Conservation (phyloP, 345 rosid genomes). For the Moricandia arvensis region DNA sequence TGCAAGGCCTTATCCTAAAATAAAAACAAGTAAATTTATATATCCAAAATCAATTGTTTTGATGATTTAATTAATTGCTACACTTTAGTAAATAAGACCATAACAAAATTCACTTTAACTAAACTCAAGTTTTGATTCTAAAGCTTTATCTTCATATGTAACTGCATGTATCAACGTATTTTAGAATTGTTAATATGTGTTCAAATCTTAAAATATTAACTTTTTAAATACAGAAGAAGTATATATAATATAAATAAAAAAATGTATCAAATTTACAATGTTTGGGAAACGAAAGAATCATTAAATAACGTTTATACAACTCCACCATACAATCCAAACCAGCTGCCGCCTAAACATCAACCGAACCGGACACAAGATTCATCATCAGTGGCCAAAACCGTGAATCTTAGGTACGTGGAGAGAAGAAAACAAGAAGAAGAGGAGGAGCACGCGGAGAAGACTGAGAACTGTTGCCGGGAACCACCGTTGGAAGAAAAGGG, state of each 20-base stretch:
- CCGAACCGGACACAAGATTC: background rate
- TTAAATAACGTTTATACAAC: conserved; percentile 29
- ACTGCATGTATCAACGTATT: background rate
- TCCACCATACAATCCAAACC: conserved; percentile 12
- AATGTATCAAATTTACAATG: no score
- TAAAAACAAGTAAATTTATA: background rate
- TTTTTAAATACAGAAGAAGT: no score
- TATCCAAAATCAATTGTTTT: background rate
- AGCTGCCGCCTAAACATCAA: conserved; percentile 5
- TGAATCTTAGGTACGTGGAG: conserved; percentile 3
- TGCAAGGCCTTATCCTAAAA: conserved; percentile 66
- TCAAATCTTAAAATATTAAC: no score
- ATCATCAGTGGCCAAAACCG: no score
- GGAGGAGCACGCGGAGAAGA: conserved; percentile 25
- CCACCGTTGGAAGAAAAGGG: conserved; percentile 77
- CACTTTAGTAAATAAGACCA: conserved; percentile 9
- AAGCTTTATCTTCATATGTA: background rate
- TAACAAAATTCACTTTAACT: background rate
- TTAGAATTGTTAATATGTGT: no score
- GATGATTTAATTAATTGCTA: background rate
- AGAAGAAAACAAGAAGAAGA: conserved; percentile 12
- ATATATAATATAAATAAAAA: no score
- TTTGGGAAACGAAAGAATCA: conserved; percentile 23
- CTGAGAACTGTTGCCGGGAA: conserved; percentile 37
- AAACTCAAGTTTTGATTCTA: background rate